phyloP scores from a whole-genome alignment of 345 rosid genomes.

The Microcos paniculata region DNA sequence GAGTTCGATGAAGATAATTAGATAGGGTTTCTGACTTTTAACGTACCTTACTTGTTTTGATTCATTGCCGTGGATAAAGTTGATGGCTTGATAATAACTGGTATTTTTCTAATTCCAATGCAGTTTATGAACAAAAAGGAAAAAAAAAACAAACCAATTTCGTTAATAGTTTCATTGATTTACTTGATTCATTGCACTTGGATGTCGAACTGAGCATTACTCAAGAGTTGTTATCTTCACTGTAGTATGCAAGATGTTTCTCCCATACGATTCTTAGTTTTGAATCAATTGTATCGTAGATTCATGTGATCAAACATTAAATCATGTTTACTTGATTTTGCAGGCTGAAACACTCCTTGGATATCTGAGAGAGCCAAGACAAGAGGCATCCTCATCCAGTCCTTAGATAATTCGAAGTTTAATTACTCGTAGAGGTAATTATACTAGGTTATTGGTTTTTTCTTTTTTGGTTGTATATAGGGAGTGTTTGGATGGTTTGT shows the following conservation, averaged over 20 bases:
- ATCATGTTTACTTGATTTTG: constrained; percentile 14
- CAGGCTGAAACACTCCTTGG: constrained; percentile 92
- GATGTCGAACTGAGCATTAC: background rate
- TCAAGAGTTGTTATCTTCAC: background rate
- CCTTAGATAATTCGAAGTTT: constrained; percentile 33
- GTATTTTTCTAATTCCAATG: too few species aligned
- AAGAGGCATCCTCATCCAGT: constrained; percentile 54
- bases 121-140: too few species aligned
- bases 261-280: background rate
- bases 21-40: background rate
- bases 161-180: too few species aligned
- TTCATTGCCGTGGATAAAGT: too few species aligned
- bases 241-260: background rate
- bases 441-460: constrained; percentile 18
- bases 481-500: constrained; percentile 50
- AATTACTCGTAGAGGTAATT: constrained; percentile 24
- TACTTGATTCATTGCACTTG: background rate
- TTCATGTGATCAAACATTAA: background rate
- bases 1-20: background rate
- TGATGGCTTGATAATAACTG: too few species aligned
- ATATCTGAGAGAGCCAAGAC: constrained; percentile 71
- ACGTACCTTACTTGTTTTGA: background rate
- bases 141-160: too few species aligned
- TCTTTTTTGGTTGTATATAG: constrained; percentile 45
- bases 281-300: background rate